Evolutionary conservation across 495 filamentous ascomycete species (phyloP), one percentile per base, ranked within the genome.

Genomic region (Penicillium arizonense): DNA sequence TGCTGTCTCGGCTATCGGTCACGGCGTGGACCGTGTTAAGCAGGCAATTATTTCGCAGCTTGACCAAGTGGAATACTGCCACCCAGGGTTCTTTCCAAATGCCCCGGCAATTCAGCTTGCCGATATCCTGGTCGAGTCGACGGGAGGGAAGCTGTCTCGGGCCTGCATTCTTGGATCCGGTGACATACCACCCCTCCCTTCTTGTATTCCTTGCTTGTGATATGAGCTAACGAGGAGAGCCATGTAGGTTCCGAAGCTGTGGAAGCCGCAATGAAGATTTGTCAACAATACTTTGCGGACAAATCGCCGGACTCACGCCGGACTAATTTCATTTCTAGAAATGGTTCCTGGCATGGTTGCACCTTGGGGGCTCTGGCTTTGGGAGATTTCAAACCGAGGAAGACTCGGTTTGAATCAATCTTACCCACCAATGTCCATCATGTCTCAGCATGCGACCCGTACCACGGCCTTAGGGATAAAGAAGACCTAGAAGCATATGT

Each of bases 331-430:
- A 83, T 88, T 40, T 74, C 81, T 5, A 62, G 85, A 14, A 69
- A 73, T 52, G 73, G 79, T 32, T 80, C 78, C 12, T 88, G 84
- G 47, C 85, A 88, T 55, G 85, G 85, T 4, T 82, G 71, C 21
- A 87, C 85, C 0, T 63, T 87, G 3, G 84, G 83, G 2, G 72
- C 81, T 0, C 63, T 88, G 14, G 74, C 77, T 0, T 62, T 87
- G 1, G 75, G 77, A 21, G 80, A 80, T 3, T 82, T 86, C 63
- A 52, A 71, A 26, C 69, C 64, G 5, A 71, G 85, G 23, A 72
- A 52, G 50, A 38, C 37, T 13, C 50, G 7, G 2, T 52, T 44
- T 24, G 3, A 34, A 34, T 34, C 32, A 13, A 34, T 34, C 2
- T 34, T 34, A 34, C 32, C 32, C 2, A 34, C 32, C 2, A 34